Percentiles rank a stretch among this genome's conserved stretches.
phyloP scores from a whole-genome alignment of 2,329 filamentous ascomycete species.

The Penicillium sp. region DNA sequence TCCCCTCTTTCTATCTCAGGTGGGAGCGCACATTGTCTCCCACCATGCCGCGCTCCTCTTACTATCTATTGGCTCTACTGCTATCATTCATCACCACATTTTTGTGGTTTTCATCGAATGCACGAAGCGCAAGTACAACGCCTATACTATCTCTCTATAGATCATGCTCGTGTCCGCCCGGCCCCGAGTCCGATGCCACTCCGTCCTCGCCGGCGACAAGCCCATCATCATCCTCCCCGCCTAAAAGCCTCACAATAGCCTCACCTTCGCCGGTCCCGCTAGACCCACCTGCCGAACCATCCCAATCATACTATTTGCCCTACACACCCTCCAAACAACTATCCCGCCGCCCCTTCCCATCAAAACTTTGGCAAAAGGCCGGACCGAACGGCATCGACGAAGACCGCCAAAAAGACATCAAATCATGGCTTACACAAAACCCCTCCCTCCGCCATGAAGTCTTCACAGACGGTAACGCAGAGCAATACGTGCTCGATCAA shows the following conservation, averaged over 20 bases:
- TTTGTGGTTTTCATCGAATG: conserved; percentile 11
- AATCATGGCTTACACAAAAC: conserved; percentile 35
- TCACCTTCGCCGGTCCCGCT: background rate
- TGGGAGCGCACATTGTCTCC: background rate
- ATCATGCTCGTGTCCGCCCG: background rate
- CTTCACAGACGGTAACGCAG: conserved; percentile 36
- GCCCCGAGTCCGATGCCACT: background rate
- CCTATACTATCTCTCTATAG: background rate
- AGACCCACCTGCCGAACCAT: background rate
- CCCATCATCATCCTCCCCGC: background rate
- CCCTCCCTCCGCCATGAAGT: conserved; percentile 37
- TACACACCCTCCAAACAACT: conserved; percentile 7
- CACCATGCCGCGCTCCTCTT: conserved; percentile 12
- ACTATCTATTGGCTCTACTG: conserved; percentile 15
- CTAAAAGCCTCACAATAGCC: background rate
- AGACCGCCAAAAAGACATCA: conserved; percentile 8
- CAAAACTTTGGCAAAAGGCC: conserved; percentile 24
- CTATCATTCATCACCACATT: conserved; percentile 9
- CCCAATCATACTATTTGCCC: background rate
- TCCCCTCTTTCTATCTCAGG: background rate
- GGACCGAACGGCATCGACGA: conserved; percentile 11
- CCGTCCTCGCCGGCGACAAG: background rate
- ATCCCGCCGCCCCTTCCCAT: conserved; percentile 12
- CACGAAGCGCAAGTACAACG: background rate
- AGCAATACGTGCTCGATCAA: conserved; percentile 38